Evolutionary conservation across 257 asterid genomes (phyloP).

Genomic region (Gentiana macrophylla): DNA sequence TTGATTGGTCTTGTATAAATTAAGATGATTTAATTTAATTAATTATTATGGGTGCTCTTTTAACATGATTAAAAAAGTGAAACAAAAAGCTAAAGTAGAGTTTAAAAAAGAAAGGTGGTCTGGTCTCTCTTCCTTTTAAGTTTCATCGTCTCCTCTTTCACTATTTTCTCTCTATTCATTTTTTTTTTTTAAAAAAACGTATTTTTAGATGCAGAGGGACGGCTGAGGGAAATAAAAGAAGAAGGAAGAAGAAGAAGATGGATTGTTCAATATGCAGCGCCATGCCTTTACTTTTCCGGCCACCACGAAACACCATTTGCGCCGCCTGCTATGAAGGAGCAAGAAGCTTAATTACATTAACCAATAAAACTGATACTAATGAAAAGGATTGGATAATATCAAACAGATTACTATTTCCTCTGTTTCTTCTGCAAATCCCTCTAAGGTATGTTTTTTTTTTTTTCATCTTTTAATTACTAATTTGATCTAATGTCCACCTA

Average conservation of each 20-base stretch:
- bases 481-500: too few relatives aligned
- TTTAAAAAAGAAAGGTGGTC: slow-evolving; percentile 11
- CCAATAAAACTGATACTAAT: slow-evolving; percentile 37
- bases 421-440: slow-evolving; percentile 33
- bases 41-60: too few relatives aligned
- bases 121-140: not conserved
- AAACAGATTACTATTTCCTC: slow-evolving; percentile 20
- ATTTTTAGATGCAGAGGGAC: not conserved
- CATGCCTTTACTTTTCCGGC: slow-evolving; percentile 71
- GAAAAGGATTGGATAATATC: slow-evolving; percentile 24
- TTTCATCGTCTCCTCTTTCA: not conserved
- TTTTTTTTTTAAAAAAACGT: not conserved
- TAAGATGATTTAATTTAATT: too few relatives aligned
- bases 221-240: too few relatives aligned
- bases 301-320: slow-evolving; percentile 80
- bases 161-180: not conserved
- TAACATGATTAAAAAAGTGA: slow-evolving; percentile 1
- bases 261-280: slow-evolving; percentile 89
- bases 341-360: slow-evolving; percentile 48
- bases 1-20: too few relatives aligned
- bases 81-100: slow-evolving; percentile 10
- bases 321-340: slow-evolving; percentile 90
- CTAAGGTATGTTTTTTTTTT: slow-evolving; percentile 34
- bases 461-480: too few relatives aligned
- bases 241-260: slow-evolving; percentile 29